Evolutionary conservation across 257 asterid species (phyloP).

Genomic region (Mitragyna speciosa): DNA sequence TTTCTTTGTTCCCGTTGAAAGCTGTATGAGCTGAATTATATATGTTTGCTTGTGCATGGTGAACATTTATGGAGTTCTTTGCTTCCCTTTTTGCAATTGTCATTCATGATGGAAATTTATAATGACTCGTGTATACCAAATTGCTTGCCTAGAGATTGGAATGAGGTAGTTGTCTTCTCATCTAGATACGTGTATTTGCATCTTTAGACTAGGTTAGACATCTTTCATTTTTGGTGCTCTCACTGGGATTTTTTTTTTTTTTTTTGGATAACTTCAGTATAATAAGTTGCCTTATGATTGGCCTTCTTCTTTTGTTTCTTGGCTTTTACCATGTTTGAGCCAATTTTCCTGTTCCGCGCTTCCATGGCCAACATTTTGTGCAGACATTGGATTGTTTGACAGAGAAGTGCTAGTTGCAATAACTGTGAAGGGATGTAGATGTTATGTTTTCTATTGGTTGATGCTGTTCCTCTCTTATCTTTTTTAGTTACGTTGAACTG

Average conservation of each 20-base stretch:
- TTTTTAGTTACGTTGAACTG: conserved; percentile 58
- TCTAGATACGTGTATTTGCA: not conserved
- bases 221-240: not conserved
- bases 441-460: not conserved
- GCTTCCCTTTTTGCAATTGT: not conserved
- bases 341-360: no score
- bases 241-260: not conserved
- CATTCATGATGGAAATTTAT: not conserved
- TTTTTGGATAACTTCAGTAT: no score
- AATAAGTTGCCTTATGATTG: not conserved
- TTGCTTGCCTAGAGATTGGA: not conserved
- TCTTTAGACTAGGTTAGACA: not conserved
- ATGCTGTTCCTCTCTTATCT: conserved; percentile 13
- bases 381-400: not conserved
- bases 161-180: not conserved
- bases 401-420: not conserved
- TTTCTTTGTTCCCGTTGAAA: not conserved
- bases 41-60: not conserved
- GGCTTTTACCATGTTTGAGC: no score
- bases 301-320: no score
- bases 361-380: not conserved
- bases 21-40: not conserved
- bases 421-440: not conserved
- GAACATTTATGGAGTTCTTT: not conserved
- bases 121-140: not conserved